phyloP scores from a whole-genome alignment of 768 basidiomycete genomes.

The Paxillus ammoniavirescens region DNA sequence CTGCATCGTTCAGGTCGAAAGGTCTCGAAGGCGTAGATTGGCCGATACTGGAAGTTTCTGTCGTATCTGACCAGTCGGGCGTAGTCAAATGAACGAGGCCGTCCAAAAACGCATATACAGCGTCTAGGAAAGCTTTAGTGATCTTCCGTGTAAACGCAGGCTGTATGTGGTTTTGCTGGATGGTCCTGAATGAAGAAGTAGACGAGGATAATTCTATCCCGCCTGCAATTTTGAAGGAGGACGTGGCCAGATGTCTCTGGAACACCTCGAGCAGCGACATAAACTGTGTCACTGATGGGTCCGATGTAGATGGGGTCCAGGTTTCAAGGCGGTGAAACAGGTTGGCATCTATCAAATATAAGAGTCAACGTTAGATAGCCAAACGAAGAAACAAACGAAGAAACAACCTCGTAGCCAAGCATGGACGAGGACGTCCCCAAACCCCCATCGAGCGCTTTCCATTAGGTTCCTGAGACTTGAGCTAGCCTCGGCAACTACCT shows the following conservation, averaged over 20 bases:
- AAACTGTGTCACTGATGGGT: constrained; percentile 69
- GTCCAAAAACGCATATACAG: constrained; percentile 81
- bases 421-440: constrained; percentile 74
- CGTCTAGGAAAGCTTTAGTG: constrained; percentile 82
- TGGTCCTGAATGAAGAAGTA: constrained; percentile 47
- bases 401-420: constrained; percentile 80
- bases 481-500: constrained; percentile 75
- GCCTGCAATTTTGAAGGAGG: constrained; percentile 78
- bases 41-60: constrained; percentile 5
- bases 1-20: constrained; percentile 61
- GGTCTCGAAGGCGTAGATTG: constrained; percentile 26
- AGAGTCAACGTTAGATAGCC: constrained; percentile 3
- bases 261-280: constrained; percentile 77
- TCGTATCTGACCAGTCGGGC: constrained; percentile 51
- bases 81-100: constrained; percentile 80
- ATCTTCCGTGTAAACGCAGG: constrained; percentile 70
- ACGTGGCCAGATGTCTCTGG: constrained; percentile 73
- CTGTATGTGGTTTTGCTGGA: constrained; percentile 61
- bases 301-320: constrained; percentile 68
- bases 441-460: constrained; percentile 84
- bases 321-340: constrained; percentile 81
- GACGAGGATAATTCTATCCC: constrained; percentile 58
- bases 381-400: background rate
- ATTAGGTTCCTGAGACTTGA: constrained; percentile 68
- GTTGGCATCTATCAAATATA: constrained; percentile 63